Evolutionary conservation across 257 asterid species (phyloP), one percentile per base, ranked within the genome.

Genomic region (Plantago elongata): DNA sequence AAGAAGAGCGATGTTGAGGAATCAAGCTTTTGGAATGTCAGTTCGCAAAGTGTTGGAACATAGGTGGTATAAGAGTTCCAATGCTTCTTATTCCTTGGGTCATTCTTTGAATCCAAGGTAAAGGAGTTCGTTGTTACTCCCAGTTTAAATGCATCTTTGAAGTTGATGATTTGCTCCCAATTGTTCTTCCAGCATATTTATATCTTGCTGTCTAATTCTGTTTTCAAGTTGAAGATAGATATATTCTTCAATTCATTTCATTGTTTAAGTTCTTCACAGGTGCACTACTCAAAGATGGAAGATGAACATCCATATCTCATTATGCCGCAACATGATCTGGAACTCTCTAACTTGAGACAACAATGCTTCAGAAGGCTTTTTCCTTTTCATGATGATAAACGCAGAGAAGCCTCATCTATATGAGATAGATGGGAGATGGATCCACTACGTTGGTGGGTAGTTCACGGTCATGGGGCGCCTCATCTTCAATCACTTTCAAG

Each of bases 71-170:
- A 59, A 43, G 6, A 59, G 50, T 59, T 42, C 13, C 13, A 57
- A 40, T 15, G 18, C 12, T 51, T 16, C 52, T 34, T 55, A 69
- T 44, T 60, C 42, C 15, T 34, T 51, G 14, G 59, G 47, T 49
- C 34, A 59, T 45, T 59, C 38, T 9, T 43, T 59, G 12, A 43
- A 42, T 17, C 63, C 63, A 16, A 59, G 51, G 51, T 59, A 17
- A 38, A n/a, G 38, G 27, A 22, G 2, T 22, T 22, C 2, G 27
- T 22, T 22, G 27, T 2, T 1, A 22, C 27, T 22, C 27, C 27
- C 27, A 22, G 27, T 22, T 22, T 22, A 22, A 22, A 22, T 22
- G 2, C 27, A 22, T 22, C 27, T 22, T 2, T 22, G 27, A 22
- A 22, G 27, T 22, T 22, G n/a, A 22, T 22, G 27, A 22, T 22